A percentile compares a stretch with the other conserved stretches of the same genome.
Evolutionary conservation across 495 filamentous ascomycete genomes (phyloP).

Genomic region (Podospora sp.): DNA sequence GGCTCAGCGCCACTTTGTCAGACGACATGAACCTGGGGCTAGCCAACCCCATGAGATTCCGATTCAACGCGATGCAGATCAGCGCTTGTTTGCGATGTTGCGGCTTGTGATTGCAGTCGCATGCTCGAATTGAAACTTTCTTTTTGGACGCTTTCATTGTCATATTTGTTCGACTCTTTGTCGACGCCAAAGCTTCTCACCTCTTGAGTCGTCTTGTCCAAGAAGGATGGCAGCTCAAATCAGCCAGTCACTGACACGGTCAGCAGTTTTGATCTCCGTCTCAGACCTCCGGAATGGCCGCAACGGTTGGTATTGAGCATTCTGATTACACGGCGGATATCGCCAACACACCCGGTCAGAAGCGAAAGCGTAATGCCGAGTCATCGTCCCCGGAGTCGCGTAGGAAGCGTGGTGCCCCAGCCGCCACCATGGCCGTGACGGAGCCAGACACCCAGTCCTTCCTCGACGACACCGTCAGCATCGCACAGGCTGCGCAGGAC

Average conservation of each 20-base stretch:
- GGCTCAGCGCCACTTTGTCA: constrained; percentile 3
- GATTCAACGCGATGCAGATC: neutral
- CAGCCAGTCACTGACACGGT: constrained; percentile 15
- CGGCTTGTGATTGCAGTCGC: neutral
- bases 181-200: neutral
- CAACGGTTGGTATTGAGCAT: constrained; percentile 47
- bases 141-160: neutral
- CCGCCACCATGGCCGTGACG: constrained; percentile 41
- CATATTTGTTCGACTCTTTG: neutral
- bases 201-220: neutral
- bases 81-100: neutral
- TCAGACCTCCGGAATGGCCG: constrained; percentile 42
- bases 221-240: neutral
- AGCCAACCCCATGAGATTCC: neutral
- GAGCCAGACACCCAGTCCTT: constrained; percentile 44
- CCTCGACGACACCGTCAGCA: constrained; percentile 48
- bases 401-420: constrained; percentile 49
- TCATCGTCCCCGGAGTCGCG: constrained; percentile 48
- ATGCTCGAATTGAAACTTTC: neutral
- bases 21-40: neutral
- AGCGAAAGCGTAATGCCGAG: constrained; percentile 49
- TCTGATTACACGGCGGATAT: constrained; percentile 34
- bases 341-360: constrained; percentile 41
- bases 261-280: constrained; percentile 23
- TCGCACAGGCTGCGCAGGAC: constrained; percentile 50